Percentiles rank a stretch among this genome's conserved stretches.
These are phyloP conservation scores for Phytophthora macrochlamydospora DNA, from an alignment of 352 stramenopile genomes.

Conservation along the genomic window DNA sequence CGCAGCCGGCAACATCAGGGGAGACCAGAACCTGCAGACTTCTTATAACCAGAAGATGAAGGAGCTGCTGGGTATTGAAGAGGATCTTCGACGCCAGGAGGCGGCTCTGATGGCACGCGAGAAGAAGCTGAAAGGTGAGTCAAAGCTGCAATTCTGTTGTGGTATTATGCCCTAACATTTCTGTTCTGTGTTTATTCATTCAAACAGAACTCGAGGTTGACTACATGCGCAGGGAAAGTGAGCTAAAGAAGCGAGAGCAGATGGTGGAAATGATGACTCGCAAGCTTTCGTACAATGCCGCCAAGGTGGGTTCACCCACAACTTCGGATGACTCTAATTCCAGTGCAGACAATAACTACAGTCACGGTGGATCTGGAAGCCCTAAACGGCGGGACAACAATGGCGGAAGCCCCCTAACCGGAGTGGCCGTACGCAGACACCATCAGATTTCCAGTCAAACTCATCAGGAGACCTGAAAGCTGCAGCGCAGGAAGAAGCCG, in stretches of 20 bases:
- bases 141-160: neutral
- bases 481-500: slow-evolving; percentile 30
- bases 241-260: slow-evolving; percentile 88
- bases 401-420: slow-evolving; percentile 48
- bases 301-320: slow-evolving; percentile 70
- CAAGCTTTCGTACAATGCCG: slow-evolving; percentile 67
- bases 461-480: slow-evolving; percentile 48
- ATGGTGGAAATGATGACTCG: slow-evolving; percentile 85
- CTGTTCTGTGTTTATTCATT: slow-evolving; percentile 5
- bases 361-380: slow-evolving; percentile 35
- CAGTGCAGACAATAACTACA: slow-evolving; percentile 75
- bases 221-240: slow-evolving; percentile 74
- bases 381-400: slow-evolving; percentile 47
- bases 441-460: slow-evolving; percentile 50
- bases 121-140: slow-evolving; percentile 82
- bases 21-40: slow-evolving; percentile 73
- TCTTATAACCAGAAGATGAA: slow-evolving; percentile 91
- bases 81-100: slow-evolving; percentile 86
- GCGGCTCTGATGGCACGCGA: slow-evolving; percentile 82
- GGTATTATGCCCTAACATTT: neutral
- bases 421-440: slow-evolving; percentile 22
- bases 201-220: slow-evolving; percentile 75
- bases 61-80: slow-evolving; percentile 83
- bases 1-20: slow-evolving; percentile 20
- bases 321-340: slow-evolving; percentile 82